phyloP scores from a whole-genome alignment of 1,284 basidiomycete genomes.

The Rhodotorula mucilaginosa region DNA sequence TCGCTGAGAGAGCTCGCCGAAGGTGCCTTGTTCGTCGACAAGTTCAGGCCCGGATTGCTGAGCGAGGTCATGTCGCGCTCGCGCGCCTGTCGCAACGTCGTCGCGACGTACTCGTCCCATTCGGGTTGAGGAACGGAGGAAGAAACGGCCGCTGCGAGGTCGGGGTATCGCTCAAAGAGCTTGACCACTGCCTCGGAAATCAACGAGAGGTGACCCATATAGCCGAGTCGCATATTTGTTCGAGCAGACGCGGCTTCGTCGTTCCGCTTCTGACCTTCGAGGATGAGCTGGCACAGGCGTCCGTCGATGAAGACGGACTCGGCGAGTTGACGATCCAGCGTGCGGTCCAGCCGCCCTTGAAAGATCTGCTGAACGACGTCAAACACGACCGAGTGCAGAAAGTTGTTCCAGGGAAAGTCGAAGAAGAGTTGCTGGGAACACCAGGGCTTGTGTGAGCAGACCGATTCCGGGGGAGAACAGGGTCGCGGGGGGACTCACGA shows the following conservation, averaged over 20 bases:
- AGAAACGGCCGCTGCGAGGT: conserved; percentile 64
- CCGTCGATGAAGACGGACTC: conserved; percentile 78
- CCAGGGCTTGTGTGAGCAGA: neutral
- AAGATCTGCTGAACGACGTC: conserved; percentile 95
- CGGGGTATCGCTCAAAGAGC: conserved; percentile 79
- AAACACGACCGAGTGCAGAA: conserved; percentile 94
- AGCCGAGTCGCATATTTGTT: conserved; percentile 77
- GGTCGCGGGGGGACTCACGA: conserved; percentile 57
- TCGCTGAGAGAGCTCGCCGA: conserved; percentile 47
- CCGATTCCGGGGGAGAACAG: no score
- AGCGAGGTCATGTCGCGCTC: conserved; percentile 72
- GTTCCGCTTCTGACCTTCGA: conserved; percentile 77
- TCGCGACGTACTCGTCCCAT: conserved; percentile 83
- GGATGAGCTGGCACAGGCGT: conserved; percentile 71
- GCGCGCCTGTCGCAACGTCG: conserved; percentile 80
- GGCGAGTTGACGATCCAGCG: conserved; percentile 75
- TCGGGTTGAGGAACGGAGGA: conserved; percentile 69
- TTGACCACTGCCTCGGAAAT: conserved; percentile 87
- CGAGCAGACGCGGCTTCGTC: conserved; percentile 67
- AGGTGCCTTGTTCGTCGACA: conserved; percentile 55
- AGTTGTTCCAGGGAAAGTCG: conserved; percentile 96
- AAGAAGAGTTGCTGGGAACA: conserved; percentile 79
- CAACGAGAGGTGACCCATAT: conserved; percentile 95
- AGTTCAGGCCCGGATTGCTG: conserved; percentile 60
- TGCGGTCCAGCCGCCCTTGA: conserved; percentile 73